Percentiles rank a stretch among this genome's conserved stretches.
These are phyloP conservation scores for Triticum dicoccoides DNA, from an alignment of 176 grass and related monocot species.

Conservation along the genomic window DNA sequence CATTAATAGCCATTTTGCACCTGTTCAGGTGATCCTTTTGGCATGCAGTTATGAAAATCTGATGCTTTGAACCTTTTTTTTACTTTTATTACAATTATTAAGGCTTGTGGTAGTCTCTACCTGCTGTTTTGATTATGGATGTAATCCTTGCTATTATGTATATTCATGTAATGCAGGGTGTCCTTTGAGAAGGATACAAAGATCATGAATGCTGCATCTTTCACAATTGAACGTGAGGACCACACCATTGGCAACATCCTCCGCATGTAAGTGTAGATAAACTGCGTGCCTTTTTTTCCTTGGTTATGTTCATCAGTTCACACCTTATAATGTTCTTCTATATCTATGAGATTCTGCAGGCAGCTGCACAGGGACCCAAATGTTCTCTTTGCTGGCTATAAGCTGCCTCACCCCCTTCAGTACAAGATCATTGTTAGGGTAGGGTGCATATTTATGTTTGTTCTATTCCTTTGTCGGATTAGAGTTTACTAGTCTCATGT, in stretches of 20 bases:
- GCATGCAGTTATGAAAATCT: background rate
- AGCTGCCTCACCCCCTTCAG: conserved; percentile 36
- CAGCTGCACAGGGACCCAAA: conserved; percentile 54
- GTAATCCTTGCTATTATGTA: background rate
- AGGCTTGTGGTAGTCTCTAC: background rate
- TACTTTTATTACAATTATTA: background rate
- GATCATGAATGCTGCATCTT: conserved; percentile 52
- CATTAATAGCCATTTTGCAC: background rate
- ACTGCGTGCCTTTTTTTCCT: background rate
- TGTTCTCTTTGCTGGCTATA: conserved; percentile 60
- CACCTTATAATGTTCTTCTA: background rate
- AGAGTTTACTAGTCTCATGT: background rate
- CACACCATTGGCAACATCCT: conserved; percentile 52
- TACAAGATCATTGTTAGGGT: conserved; percentile 57
- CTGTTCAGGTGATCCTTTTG: background rate
- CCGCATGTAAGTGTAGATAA: conserved; percentile 29
- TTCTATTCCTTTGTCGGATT: background rate
- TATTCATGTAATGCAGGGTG: conserved; percentile 10
- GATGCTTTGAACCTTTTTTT: background rate
- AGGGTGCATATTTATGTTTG: background rate
- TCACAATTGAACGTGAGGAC: conserved; percentile 55
- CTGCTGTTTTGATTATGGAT: background rate
- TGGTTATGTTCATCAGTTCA: background rate
- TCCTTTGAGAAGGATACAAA: conserved; percentile 54
- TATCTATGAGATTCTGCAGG: conserved; percentile 21